Percentiles rank a stretch among this genome's conserved stretches.
phyloP scores from a whole-genome alignment of 176 grass and related monocot species.

The Eragrostis nindensis region DNA sequence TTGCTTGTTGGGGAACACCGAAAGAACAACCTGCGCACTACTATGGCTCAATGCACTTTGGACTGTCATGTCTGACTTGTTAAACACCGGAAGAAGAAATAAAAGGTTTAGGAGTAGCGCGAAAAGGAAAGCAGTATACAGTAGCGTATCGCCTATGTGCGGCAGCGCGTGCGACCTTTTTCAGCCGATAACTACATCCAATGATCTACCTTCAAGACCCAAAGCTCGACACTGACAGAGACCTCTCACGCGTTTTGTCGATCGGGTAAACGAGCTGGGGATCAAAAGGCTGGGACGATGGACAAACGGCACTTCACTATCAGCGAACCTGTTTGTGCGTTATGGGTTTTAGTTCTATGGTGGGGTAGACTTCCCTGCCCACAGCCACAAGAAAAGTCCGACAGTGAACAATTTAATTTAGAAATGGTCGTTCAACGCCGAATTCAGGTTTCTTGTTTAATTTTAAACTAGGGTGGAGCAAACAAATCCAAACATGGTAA shows the following conservation, averaged over 20 bases:
- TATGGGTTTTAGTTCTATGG: background rate
- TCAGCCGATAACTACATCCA: background rate
- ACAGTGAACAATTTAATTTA: background rate
- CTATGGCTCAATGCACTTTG: background rate
- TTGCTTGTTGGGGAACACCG: too few species aligned
- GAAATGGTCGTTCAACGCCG: too few species aligned
- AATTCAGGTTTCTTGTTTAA: too few species aligned
- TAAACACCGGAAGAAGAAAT: slow-evolving; percentile 19
- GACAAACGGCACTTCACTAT: background rate
- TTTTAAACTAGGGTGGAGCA: too few species aligned
- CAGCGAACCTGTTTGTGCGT: background rate
- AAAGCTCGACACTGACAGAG: background rate
- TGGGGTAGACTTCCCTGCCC: background rate
- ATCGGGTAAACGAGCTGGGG: slow-evolving; percentile 30
- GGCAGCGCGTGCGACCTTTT: slow-evolving; percentile 19
- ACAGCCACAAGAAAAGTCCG: background rate
- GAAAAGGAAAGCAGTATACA: background rate
- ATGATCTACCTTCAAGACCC: background rate
- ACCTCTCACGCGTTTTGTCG: slow-evolving; percentile 26
- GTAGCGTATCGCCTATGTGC: too few species aligned
- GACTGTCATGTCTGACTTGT: slow-evolving; percentile 26
- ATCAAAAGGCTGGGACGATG: background rate
- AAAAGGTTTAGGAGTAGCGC: background rate
- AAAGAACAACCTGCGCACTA: too few species aligned
- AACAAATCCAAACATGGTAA: too few species aligned